Evolutionary conservation across 768 basidiomycete genomes (phyloP), one percentile per base, ranked within the genome.

Genomic region (Tulasnella sp.): DNA sequence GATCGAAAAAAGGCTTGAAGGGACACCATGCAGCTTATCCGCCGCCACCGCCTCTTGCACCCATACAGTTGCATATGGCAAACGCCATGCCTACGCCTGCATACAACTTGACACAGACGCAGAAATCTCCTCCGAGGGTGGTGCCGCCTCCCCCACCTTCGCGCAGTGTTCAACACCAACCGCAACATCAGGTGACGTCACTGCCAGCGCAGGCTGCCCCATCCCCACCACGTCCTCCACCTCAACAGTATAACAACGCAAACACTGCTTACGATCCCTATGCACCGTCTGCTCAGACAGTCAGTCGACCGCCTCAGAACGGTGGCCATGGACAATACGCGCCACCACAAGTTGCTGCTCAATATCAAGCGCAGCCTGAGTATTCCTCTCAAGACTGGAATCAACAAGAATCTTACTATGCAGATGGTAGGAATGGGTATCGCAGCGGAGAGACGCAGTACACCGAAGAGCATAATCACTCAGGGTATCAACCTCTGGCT

Each of bases 21-120:
- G 34, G 49, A 2, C 48, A 15, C 19, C 25, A 30, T 21, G 22
- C 49, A 15, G 41, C 8, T 9, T 46, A 30, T 49, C 57, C 46
- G n/a, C n/a, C n/a, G n/a, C n/a, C n/a, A n/a, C 49, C 57, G 24
- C 57, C 57, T 11, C 49, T 46, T 4, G 48, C 57, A 38, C 7
- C 31, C 57, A 9, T n/a, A 44, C 48, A 30, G 24, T 11, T 31
- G 19, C 29, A 46, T 15, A 22, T 59, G 34, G 31, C 54, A 34
- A 22, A 43, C 54, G 3, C 31, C 19, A 5, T 30, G 45, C 31
- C 45, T 46, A 19, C 48, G 45, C 27, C 24, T 34, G 38, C 31
- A 27, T 21, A 42, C 25, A 56, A 24, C 25, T n/a, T 52, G n/a
- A 8, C n/a, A 19, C 30, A 52, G 27, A 52, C 50, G 11, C 31